Evolutionary conservation across 1,139 yeast genomes (phyloP).

Genomic region (Dujonia santamariae): DNA sequence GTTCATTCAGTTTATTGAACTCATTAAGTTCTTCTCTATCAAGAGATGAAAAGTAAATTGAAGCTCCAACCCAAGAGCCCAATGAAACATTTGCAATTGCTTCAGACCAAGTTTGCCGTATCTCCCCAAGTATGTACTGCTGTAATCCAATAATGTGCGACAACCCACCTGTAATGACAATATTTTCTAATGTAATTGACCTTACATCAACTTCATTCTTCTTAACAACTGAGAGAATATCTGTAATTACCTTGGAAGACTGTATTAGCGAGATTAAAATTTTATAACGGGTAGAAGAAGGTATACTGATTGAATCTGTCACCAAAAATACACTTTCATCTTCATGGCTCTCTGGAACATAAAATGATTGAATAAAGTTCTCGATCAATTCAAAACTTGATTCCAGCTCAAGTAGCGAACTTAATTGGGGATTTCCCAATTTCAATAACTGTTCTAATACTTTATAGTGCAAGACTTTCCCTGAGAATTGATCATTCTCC

Average conservation of each 20-base stretch:
- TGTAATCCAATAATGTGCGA: constrained; percentile 7
- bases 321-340: neutral
- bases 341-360: neutral
- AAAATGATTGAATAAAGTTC: constrained; percentile 5
- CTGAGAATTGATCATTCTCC: constrained; percentile 3
- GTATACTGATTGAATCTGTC: neutral
- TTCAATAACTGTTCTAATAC: constrained; percentile 3
- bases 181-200: constrained; percentile 1
- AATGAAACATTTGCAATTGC: constrained; percentile 3
- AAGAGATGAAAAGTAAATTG: constrained; percentile 7
- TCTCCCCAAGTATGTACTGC: neutral
- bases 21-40: constrained; percentile 3
- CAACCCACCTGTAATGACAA: constrained; percentile 6
- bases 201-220: constrained; percentile 5
- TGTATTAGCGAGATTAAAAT: neutral
- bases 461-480: constrained; percentile 6
- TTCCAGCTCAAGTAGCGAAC: neutral
- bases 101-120: neutral
- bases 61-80: constrained; percentile 8
- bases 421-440: neutral
- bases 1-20: neutral
- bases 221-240: neutral
- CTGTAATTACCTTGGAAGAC: neutral
- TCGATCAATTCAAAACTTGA: constrained; percentile 4
- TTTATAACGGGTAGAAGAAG: constrained; percentile 1